Conservation (phyloP, 805 yeast genomes). For the Candida yuanshanica region DNA sequence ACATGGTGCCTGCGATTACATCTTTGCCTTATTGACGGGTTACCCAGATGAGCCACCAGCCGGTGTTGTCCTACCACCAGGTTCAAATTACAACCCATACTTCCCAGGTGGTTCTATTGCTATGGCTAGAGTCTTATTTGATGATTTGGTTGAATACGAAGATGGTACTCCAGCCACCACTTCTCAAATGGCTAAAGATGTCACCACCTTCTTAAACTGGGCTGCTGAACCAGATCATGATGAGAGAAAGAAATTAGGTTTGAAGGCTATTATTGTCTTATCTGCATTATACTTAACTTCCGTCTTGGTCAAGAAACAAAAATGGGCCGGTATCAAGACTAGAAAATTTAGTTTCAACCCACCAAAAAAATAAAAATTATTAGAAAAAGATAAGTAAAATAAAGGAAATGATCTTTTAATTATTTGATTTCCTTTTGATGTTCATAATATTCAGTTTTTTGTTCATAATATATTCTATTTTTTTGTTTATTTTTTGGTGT, state of each 20-base stretch:
- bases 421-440: not conserved
- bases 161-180: constrained; percentile 99
- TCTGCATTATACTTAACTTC: constrained; percentile 77
- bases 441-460: not conserved
- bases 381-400: not conserved
- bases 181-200: constrained; percentile 99
- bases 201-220: constrained; percentile 93
- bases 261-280: constrained; percentile 79
- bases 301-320: constrained; percentile 93
- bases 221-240: constrained; percentile 98
- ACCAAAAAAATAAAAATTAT: constrained; percentile 58
- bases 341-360: constrained; percentile 92
- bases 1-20: constrained; percentile 96
- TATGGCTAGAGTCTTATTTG: constrained; percentile 97
- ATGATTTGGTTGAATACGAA: constrained; percentile 95
- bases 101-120: constrained; percentile 99
- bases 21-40: constrained; percentile 92
- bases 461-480: not conserved
- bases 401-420: not conserved
- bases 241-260: constrained; percentile 94
- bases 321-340: constrained; percentile 94
- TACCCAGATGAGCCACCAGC: constrained; percentile 99
- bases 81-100: constrained; percentile 97
- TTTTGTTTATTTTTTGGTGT: not conserved
- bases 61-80: constrained; percentile 89